Evolutionary conservation across 2,329 filamentous ascomycete genomes (phyloP).

Genomic region (Trichoderma arundinaceum): DNA sequence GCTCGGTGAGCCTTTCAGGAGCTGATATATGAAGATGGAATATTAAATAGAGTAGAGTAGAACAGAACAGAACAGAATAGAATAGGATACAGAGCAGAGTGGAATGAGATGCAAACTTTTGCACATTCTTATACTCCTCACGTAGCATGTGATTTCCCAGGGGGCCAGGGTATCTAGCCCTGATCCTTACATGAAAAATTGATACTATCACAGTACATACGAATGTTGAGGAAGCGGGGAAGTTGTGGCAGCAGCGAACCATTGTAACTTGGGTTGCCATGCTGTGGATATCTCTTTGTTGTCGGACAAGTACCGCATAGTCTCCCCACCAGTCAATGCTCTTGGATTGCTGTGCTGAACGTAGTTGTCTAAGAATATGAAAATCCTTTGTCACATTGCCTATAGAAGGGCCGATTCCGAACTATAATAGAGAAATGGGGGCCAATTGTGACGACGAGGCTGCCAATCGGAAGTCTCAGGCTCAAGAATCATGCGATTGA

Average conservation of each 20-base stretch:
- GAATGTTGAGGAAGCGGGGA: neutral
- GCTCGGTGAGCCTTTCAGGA: too few relatives aligned
- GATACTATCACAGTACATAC: too few relatives aligned
- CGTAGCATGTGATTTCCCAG: neutral
- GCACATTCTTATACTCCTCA: constrained; percentile 1
- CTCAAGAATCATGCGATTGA: neutral
- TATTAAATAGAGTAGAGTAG: neutral
- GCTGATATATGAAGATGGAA: too few relatives aligned
- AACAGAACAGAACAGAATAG: neutral
- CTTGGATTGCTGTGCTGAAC: neutral
- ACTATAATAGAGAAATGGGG: too few relatives aligned
- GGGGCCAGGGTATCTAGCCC: neutral
- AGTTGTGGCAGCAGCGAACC: neutral
- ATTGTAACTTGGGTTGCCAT: neutral
- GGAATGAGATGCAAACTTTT: neutral
- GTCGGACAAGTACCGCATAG: neutral
- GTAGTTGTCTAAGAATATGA: too few relatives aligned
- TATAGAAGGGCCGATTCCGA: neutral
- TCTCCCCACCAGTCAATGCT: neutral
- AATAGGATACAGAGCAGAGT: neutral
- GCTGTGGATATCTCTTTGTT: neutral
- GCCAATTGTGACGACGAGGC: neutral
- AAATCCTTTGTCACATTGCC: neutral
- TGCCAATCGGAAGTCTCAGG: neutral
- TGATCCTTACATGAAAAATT: neutral